These are phyloP conservation scores for Kwoniella bestiolae DNA, from an alignment of 768 basidiomycete genomes.

Conservation along the genomic window DNA sequence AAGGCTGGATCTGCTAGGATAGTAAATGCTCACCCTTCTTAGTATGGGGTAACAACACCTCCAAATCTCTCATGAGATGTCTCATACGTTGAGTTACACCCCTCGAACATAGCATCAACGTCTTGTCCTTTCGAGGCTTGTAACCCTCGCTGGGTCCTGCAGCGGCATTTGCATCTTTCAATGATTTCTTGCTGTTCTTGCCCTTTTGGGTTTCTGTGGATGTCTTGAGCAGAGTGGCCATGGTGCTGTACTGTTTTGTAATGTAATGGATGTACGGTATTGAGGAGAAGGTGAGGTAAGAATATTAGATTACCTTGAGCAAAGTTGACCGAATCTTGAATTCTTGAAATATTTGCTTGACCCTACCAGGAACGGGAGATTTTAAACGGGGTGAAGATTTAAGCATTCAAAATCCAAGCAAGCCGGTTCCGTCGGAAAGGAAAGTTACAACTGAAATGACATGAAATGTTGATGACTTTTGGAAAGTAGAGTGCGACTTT, in stretches of 20 bases:
- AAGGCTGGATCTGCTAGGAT: background rate
- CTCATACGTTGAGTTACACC: slow-evolving; percentile 96
- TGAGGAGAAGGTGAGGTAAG: background rate
- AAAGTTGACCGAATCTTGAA: background rate
- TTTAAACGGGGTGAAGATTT: too few species aligned
- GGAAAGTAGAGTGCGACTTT: too few species aligned
- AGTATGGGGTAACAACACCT: slow-evolving; percentile 84
- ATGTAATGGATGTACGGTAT: background rate
- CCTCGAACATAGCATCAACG: slow-evolving; percentile 86
- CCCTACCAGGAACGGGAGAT: background rate
- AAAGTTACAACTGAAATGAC: too few species aligned
- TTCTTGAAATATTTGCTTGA: background rate
- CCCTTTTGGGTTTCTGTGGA: slow-evolving; percentile 34
- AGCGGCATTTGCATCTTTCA: slow-evolving; percentile 18
- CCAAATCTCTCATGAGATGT: slow-evolving; percentile 93
- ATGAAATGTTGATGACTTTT: too few species aligned
- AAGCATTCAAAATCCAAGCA: too few species aligned
- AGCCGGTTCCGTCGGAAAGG: too few species aligned
- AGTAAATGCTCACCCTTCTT: slow-evolving; percentile 86
- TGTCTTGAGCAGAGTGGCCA: slow-evolving; percentile 43
- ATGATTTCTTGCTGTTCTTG: slow-evolving; percentile 35
- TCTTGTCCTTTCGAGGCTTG: slow-evolving; percentile 91
- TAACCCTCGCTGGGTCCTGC: slow-evolving; percentile 20
- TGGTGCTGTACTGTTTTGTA: slow-evolving; percentile 16
- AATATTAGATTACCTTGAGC: background rate